These are phyloP conservation scores for Entomortierella beljakovae DNA, from an alignment of 192 early-diverging fungal genomes.

Conservation along the genomic window DNA sequence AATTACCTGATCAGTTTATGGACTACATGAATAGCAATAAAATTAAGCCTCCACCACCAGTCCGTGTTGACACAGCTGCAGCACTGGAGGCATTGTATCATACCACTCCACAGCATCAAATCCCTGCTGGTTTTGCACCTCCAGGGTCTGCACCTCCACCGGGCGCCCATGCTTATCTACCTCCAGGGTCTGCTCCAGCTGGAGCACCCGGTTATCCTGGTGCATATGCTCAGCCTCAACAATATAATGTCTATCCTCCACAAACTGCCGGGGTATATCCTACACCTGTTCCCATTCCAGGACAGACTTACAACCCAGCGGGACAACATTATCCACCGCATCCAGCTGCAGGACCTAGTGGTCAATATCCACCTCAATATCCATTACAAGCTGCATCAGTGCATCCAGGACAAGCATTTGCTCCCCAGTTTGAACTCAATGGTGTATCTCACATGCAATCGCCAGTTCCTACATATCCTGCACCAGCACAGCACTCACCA, in stretches of 20 bases:
- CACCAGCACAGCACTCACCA: no score
- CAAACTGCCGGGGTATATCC: neutral
- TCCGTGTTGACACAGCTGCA: conserved; percentile 10
- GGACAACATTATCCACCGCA: neutral
- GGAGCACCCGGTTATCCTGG: no score
- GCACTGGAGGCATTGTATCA: neutral
- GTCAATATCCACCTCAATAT: neutral
- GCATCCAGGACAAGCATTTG: no score
- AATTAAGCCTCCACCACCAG: conserved; percentile 39
- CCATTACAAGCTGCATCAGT: no score
- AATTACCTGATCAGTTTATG: conserved; percentile 68
- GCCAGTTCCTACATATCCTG: no score
- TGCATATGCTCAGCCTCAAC: neutral
- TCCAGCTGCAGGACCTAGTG: neutral
- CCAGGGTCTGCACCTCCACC: neutral
- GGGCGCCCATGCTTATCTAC: neutral
- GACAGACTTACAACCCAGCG: neutral
- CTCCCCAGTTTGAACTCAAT: no score
- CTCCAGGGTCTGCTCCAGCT: no score
- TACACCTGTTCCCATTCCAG: neutral
- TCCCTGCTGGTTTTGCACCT: no score
- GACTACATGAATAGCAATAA: conserved; percentile 54
- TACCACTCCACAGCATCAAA: neutral
- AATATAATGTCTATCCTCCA: no score
- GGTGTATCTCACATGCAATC: no score